Evolutionary conservation across 1,139 yeast species (phyloP), one percentile per base, ranked within the genome.

Genomic region (Nakaseomyces uthaithaninus): DNA sequence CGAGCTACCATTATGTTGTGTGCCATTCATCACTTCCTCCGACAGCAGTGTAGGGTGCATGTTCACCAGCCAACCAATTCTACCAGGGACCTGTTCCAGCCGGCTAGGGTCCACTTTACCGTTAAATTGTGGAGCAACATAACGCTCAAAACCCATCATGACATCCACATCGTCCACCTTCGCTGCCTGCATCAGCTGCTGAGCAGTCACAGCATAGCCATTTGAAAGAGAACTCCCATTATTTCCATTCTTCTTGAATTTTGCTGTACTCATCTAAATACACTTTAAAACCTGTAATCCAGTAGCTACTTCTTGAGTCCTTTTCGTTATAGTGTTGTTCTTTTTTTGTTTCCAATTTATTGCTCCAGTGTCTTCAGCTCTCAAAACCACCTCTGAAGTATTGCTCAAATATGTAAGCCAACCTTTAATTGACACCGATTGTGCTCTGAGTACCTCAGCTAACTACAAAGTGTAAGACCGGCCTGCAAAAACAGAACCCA

Each of bases 41-140:
- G 62, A 55, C 3, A 59, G 42, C 11, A 61, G 43, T 0, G 72
- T 69, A 1, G 75, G 68, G 62, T 83, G 94, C 89, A 89, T 85
- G 55, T 89, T 89, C 28, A 81, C 74, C 42, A 89, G 66, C 97
- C 97, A 89, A 23, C 96, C 97, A 2, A 71, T 66, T 51, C 75
- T 78, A 35, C 76, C 67, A 0, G 93, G 82, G 0, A 93, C 87
- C 26, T 76, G 69, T 42, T 82, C 89, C 42, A 72, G 38, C 19
- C 46, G 45, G 6, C 42, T 42, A 12, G 40, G 38, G 10, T 47
- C 51, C 16, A 45, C 40, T 15, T 40, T 46, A 4, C 54, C 59
- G 36, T 46, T 48, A 34, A 43, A 49, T 36, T 57, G 59, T 2
- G 62, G 60, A 4, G 62, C 52, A 4, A 45, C 45, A 40, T 51